Conservation (phyloP, 768 basidiomycete genomes). For the Mycena pura region DNA sequence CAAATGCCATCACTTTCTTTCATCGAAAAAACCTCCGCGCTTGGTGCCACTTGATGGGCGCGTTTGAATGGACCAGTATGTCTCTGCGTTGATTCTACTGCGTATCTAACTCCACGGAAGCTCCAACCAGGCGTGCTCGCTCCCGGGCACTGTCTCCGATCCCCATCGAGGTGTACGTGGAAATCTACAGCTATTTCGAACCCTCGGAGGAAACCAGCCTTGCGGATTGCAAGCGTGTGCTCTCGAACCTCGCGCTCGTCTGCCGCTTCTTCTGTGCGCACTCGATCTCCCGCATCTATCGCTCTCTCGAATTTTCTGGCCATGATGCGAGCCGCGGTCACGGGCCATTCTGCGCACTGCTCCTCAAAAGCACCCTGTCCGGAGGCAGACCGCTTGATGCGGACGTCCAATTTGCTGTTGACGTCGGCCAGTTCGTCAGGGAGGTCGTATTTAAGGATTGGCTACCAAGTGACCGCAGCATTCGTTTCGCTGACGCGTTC, state of each 20-base stretch:
- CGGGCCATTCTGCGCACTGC: constrained; percentile 5
- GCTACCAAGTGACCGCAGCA: neutral
- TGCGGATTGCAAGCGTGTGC: constrained; percentile 25
- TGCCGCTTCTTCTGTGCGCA: constrained; percentile 51
- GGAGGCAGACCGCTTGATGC: neutral
- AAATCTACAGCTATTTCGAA: constrained; percentile 45
- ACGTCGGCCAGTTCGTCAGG: constrained; percentile 7
- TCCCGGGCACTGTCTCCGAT: constrained; percentile 35
- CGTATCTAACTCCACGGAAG: constrained; percentile 18
- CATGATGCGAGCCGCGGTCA: neutral
- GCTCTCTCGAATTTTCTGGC: constrained; percentile 35
- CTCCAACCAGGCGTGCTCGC: constrained; percentile 30
- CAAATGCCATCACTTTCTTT: too few species aligned
- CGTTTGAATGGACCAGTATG: constrained; percentile 17
- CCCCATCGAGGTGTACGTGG: constrained; percentile 52
- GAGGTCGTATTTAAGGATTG: constrained; percentile 20
- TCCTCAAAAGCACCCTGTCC: neutral
- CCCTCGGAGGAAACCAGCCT: constrained; percentile 23
- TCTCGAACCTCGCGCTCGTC: constrained; percentile 44
- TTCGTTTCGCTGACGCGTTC: neutral
- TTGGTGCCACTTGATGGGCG: neutral
- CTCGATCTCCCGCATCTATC: constrained; percentile 48
- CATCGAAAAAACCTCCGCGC: too few species aligned
- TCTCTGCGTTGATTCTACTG: neutral
- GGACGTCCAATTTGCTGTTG: neutral